phyloP scores from a whole-genome alignment of 2,329 filamentous ascomycete genomes.

The Fusarium metavorans region DNA sequence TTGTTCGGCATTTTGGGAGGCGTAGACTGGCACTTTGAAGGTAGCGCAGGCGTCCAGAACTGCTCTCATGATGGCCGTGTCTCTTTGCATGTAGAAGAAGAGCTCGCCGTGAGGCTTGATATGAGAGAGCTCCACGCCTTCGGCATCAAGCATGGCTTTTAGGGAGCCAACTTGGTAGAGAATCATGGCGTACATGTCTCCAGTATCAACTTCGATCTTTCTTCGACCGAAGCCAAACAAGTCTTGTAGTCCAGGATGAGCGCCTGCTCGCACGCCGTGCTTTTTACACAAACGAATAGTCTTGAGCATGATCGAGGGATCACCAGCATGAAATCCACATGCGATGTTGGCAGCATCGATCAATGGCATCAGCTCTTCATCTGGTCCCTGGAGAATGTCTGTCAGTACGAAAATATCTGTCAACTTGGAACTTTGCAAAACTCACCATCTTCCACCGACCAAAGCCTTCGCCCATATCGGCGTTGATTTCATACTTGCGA shows the following conservation, averaged over 20 bases:
- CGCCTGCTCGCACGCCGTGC: constrained; percentile 68
- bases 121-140: constrained; percentile 68
- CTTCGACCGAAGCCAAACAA: constrained; percentile 73
- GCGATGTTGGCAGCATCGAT: constrained; percentile 74
- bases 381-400: constrained; percentile 50
- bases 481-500: constrained; percentile 20
- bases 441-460: constrained; percentile 16
- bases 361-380: constrained; percentile 69
- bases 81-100: constrained; percentile 55
- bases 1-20: constrained; percentile 11
- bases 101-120: constrained; percentile 73
- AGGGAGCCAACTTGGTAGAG: constrained; percentile 74
- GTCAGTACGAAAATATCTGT: not conserved
- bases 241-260: constrained; percentile 75
- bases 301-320: constrained; percentile 73
- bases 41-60: constrained; percentile 43
- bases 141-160: constrained; percentile 68
- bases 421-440: fast-evolving
- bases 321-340: constrained; percentile 70
- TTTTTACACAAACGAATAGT: constrained; percentile 69
- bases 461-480: constrained; percentile 19
- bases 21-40: constrained; percentile 48
- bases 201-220: constrained; percentile 68
- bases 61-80: constrained; percentile 42
- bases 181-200: constrained; percentile 68